Evolutionary conservation across 106 monocot species (phyloP).

Genomic region (Agapanthus africanus): DNA sequence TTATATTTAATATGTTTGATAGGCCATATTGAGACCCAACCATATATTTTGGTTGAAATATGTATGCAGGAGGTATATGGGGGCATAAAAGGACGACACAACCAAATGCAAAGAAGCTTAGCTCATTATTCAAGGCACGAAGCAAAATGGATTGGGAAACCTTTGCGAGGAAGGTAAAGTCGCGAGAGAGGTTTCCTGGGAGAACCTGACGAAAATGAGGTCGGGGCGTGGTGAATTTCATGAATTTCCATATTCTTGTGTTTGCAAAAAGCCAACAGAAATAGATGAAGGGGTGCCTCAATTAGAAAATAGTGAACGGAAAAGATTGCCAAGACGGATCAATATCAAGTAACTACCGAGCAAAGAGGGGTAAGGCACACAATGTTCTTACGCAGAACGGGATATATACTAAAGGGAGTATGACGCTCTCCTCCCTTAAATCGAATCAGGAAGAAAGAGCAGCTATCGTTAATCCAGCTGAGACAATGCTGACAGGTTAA

Average conservation of each 20-base stretch:
- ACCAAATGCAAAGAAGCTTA: slow-evolving; percentile 88
- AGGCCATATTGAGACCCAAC: too few relatives aligned
- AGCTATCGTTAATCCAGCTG: background rate
- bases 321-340: background rate
- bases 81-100: slow-evolving; percentile 88
- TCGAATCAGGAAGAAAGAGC: background rate
- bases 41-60: background rate
- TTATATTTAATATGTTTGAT: too few relatives aligned
- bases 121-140: slow-evolving; percentile 48
- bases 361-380: background rate
- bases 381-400: background rate
- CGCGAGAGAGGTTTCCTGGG: slow-evolving; percentile 83
- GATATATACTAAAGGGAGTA: background rate
- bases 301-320: background rate
- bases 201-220: slow-evolving; percentile 86
- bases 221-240: slow-evolving; percentile 82
- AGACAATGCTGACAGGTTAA: background rate
- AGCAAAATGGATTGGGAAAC: slow-evolving; percentile 48
- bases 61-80: slow-evolving; percentile 76
- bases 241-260: slow-evolving; percentile 84
- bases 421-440: background rate
- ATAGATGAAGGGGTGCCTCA: too few relatives aligned
- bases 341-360: background rate
- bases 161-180: slow-evolving; percentile 57
- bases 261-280: slow-evolving; percentile 41